Conservation (phyloP, 2,329 filamentous ascomycete genomes). For the Cytospora mali region DNA sequence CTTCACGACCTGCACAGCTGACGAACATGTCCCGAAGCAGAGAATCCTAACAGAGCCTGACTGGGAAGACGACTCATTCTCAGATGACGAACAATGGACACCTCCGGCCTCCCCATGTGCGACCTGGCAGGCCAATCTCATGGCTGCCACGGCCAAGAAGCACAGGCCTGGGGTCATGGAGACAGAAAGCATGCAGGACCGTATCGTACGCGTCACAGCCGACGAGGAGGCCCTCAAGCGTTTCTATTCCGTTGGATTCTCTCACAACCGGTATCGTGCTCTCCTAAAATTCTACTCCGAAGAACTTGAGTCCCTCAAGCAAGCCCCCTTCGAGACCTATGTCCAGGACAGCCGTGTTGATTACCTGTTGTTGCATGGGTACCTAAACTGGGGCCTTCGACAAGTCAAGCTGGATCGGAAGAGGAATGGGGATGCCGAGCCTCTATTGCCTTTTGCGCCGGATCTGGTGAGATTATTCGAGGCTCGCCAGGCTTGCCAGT, state of each 20-base stretch:
- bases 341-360: slow-evolving; percentile 51
- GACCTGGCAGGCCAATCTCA: slow-evolving; percentile 10
- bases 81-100: slow-evolving; percentile 10
- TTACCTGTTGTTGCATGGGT: slow-evolving; percentile 53
- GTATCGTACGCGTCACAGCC: slow-evolving; percentile 46
- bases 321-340: slow-evolving; percentile 39
- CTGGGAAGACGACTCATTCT: slow-evolving; percentile 5
- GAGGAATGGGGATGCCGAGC: slow-evolving; percentile 41
- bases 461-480: slow-evolving; percentile 50
- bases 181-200: slow-evolving; percentile 42
- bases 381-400: slow-evolving; percentile 41
- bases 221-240: slow-evolving; percentile 50
- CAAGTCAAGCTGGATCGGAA: slow-evolving; percentile 44
- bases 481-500: slow-evolving; percentile 47
- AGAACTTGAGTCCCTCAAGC: slow-evolving; percentile 44
- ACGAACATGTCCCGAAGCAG: not conserved
- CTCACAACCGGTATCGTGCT: slow-evolving; percentile 42
- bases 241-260: slow-evolving; percentile 54
- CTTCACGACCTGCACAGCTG: not conserved
- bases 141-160: slow-evolving; percentile 1
- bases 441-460: slow-evolving; percentile 49
- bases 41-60: not conserved
- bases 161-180: slow-evolving; percentile 28
- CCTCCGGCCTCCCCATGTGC: slow-evolving; percentile 8
- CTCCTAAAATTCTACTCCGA: slow-evolving; percentile 45